These are phyloP conservation scores for Syzygium malaccense DNA, from an alignment of 441 rosid species.

Conservation along the genomic window DNA sequence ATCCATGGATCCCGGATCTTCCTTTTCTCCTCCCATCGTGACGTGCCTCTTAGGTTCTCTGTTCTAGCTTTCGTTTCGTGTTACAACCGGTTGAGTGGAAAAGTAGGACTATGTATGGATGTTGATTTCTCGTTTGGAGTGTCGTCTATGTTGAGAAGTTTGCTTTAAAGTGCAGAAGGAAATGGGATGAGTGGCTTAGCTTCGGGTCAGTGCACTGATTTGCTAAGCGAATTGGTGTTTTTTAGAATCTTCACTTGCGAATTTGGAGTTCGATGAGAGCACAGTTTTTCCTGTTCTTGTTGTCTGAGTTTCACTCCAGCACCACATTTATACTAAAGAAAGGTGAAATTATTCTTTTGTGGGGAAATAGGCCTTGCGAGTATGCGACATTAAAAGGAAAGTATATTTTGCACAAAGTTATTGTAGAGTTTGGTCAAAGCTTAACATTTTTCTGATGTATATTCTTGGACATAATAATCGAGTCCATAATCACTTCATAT, in stretches of 20 bases:
- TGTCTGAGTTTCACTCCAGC: neutral
- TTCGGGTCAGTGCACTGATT: neutral
- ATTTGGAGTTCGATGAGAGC: neutral
- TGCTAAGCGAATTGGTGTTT: neutral
- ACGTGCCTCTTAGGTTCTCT: conserved; percentile 2
- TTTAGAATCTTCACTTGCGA: neutral
- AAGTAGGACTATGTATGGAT: neutral
- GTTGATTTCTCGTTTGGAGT: neutral
- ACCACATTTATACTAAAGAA: neutral
- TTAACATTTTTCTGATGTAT: neutral
- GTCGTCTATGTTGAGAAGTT: neutral
- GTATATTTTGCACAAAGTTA: neutral
- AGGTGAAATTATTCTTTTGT: neutral
- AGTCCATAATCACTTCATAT: neutral
- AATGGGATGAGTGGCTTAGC: neutral
- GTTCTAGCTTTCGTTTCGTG: neutral
- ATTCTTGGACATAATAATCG: neutral
- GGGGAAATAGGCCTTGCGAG: neutral
- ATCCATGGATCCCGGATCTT: conserved; percentile 70
- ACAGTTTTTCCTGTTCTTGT: neutral
- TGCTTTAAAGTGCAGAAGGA: neutral
- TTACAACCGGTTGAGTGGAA: neutral
- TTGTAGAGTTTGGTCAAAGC: neutral
- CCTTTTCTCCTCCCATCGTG: conserved; percentile 25
- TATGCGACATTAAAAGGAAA: neutral